These are phyloP conservation scores for Neovahlkampfia damariscottae DNA, from an alignment of 78 protist species.

Conservation along the genomic window DNA sequence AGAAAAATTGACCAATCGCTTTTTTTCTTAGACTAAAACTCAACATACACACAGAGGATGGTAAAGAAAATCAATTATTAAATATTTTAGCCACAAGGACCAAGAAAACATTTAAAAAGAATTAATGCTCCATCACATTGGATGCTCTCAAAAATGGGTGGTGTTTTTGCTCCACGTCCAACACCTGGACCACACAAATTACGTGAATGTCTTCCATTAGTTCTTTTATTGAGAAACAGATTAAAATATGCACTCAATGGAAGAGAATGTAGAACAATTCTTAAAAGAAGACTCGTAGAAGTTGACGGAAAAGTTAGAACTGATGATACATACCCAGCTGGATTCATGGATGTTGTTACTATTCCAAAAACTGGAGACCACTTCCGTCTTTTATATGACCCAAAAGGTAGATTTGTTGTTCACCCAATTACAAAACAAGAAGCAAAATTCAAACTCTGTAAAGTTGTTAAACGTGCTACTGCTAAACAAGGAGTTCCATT, in stretches of 20 bases:
- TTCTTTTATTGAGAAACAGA: constrained; percentile 89
- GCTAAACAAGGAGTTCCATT: constrained; percentile 81
- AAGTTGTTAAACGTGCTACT: constrained; percentile 44
- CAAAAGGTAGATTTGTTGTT: constrained; percentile 94
- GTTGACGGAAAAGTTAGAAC: constrained; percentile 96
- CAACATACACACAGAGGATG: no score
- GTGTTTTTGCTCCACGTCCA: constrained; percentile 90
- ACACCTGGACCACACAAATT: constrained; percentile 97
- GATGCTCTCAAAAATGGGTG: constrained; percentile 97
- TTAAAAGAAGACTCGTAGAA: constrained; percentile 79
- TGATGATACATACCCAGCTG: constrained; percentile 94
- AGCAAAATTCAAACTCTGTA: constrained; percentile 88
- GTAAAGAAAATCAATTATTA: no score
- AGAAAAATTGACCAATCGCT: no score
- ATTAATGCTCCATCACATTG: constrained; percentile 94
- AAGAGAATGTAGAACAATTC: constrained; percentile 81
- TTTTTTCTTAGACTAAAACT: no score
- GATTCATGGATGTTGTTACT: constrained; percentile 96
- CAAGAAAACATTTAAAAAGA: constrained; percentile 96
- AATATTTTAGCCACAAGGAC: constrained; percentile 24
- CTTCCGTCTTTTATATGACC: constrained; percentile 97
- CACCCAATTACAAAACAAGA: constrained; percentile 84
- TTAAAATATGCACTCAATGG: constrained; percentile 96
- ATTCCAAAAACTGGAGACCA: constrained; percentile 88
- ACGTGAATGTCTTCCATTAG: constrained; percentile 97